Conservation (phyloP, 1,139 yeast genomes). For the Suhomyces wounanorum region DNA sequence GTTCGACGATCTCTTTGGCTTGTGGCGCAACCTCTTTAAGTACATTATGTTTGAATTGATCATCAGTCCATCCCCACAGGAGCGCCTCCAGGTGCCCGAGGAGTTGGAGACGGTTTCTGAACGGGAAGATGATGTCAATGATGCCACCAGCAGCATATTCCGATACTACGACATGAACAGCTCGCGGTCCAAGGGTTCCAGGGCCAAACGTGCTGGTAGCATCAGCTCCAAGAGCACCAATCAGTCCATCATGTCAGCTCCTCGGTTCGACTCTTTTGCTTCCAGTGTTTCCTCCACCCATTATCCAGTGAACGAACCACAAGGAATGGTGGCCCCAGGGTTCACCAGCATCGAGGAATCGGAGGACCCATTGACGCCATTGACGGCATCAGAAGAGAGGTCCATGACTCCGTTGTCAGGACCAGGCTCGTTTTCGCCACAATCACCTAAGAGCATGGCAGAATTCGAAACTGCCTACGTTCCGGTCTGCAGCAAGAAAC, state of each 20-base stretch:
- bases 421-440: not conserved
- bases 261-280: constrained; percentile 15
- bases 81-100: not conserved
- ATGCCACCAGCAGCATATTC: constrained; percentile 6
- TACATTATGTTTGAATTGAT: constrained; percentile 20
- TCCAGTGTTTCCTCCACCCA: constrained; percentile 8
- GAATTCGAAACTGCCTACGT: not conserved
- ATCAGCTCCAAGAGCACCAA: constrained; percentile 16
- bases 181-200: not conserved
- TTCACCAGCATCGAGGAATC: constrained; percentile 3
- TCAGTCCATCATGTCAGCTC: constrained; percentile 17
- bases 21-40: constrained; percentile 25
- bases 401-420: not conserved
- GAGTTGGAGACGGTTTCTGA: constrained; percentile 1
- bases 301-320: not conserved
- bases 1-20: constrained; percentile 15
- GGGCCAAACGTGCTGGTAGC: constrained; percentile 8
- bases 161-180: constrained; percentile 5
- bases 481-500: constrained; percentile 5
- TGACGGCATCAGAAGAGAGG: not conserved
- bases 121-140: constrained; percentile 5
- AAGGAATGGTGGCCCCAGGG: constrained; percentile 1
- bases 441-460: not conserved
- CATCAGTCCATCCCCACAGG: not conserved
- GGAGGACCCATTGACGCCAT: constrained; percentile 3